Evolutionary conservation across 805 yeast genomes (phyloP).

Genomic region (Maudiozyma bulderi): DNA sequence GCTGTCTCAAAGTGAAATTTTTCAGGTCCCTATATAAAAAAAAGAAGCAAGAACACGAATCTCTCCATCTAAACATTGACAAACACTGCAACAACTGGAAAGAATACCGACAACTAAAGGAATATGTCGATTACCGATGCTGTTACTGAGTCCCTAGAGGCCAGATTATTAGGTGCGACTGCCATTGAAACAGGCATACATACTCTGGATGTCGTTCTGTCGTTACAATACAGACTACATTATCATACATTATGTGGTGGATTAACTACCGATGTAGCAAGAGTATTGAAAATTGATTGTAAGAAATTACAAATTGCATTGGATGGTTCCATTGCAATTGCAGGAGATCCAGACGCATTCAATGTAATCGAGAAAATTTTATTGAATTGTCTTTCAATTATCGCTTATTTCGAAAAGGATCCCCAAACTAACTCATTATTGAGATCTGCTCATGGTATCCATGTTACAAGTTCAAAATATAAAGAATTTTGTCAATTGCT

Average conservation of each 20-base stretch:
- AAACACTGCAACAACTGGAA: not conserved
- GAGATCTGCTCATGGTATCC: conserved; percentile 4
- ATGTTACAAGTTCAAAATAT: not conserved
- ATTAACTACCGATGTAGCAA: conserved; percentile 7
- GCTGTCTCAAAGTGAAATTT: too few relatives aligned
- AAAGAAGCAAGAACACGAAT: too few relatives aligned
- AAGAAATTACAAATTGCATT: conserved; percentile 4
- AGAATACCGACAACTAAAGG: not conserved
- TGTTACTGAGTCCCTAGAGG: conserved; percentile 12
- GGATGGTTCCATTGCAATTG: conserved; percentile 4
- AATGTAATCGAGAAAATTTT: conserved; percentile 13
- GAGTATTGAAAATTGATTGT: conserved; percentile 16
- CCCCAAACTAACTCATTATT: conserved; percentile 6
- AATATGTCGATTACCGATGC: conserved; percentile 4
- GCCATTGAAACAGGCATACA: conserved; percentile 13
- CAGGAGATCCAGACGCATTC: conserved; percentile 3
- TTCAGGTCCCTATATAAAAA: too few relatives aligned
- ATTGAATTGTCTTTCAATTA: conserved; percentile 12
- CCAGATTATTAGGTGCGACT: conserved; percentile 22
- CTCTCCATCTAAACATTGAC: not conserved
- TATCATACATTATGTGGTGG: conserved; percentile 18
- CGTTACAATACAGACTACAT: conserved; percentile 23
- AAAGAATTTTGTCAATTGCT: conserved; percentile 6
- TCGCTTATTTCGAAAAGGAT: conserved; percentile 9
- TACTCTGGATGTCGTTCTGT: conserved; percentile 16